Percentiles rank a stretch among this genome's conserved stretches.
Conservation (phyloP, 805 yeast species). For the Lachancea fermentati region DNA sequence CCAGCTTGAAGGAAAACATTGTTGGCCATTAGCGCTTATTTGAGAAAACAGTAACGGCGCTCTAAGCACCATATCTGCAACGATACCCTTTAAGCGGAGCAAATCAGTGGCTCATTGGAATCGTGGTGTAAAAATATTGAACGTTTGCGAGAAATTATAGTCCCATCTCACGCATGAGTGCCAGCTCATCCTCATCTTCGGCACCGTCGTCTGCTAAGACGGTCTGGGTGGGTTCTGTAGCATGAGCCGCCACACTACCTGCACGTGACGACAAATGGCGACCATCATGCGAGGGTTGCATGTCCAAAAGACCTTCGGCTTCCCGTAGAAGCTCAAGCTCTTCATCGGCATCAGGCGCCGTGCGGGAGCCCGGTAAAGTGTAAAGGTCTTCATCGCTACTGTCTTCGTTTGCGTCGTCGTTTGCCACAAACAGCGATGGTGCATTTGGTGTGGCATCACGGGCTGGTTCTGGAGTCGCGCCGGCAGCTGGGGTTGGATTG, state of each 20-base stretch:
- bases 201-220: slow-evolving; percentile 11
- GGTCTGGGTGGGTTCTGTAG: slow-evolving; percentile 3
- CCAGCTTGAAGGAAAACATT: too few relatives aligned
- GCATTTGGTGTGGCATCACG: background rate
- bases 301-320: too few relatives aligned
- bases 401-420: background rate
- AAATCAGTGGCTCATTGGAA: too few relatives aligned
- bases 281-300: too few relatives aligned
- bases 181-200: slow-evolving; percentile 25
- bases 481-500: background rate
- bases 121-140: too few relatives aligned
- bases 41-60: slow-evolving; percentile 20
- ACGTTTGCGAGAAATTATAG: slow-evolving; percentile 3
- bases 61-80: slow-evolving; percentile 5
- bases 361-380: background rate
- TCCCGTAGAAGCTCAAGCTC: too few relatives aligned
- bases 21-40: too few relatives aligned
- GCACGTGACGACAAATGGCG: too few relatives aligned
- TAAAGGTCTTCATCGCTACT: background rate
- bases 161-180: slow-evolving; percentile 23
- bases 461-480: background rate
- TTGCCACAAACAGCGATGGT: background rate
- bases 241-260: too few relatives aligned
- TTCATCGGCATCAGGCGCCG: too few relatives aligned
- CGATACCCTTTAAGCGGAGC: too few relatives aligned